A percentile compares a stretch with the other conserved stretches of the same genome.
These are phyloP conservation scores for Capsicum chinense DNA, from an alignment of 257 asterid species.

Conservation along the genomic window DNA sequence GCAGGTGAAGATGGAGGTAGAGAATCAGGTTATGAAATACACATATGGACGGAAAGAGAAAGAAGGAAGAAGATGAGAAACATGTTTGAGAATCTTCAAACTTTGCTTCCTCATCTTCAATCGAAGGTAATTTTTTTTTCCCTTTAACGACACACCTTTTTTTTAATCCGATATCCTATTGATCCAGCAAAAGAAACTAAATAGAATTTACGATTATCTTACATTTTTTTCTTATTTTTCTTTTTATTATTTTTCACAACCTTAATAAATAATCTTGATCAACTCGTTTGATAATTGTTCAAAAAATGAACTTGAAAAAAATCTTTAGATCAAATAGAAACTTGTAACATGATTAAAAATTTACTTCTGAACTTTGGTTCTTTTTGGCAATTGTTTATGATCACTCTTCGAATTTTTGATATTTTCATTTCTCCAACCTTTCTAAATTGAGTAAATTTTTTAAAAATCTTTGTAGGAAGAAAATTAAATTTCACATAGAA, in stretches of 20 bases:
- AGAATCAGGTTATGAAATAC: slow-evolving; percentile 67
- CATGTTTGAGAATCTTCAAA: slow-evolving; percentile 75
- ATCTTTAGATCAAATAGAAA: not conserved
- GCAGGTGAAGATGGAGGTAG: slow-evolving; percentile 27
- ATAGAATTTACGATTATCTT: not conserved
- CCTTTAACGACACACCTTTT: not conserved
- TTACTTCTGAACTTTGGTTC: not conserved
- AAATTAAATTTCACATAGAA: no score
- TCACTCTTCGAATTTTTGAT: not conserved
- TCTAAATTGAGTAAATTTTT: not conserved
- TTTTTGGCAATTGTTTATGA: not conserved
- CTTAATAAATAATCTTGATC: not conserved
- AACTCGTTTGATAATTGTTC: not conserved
- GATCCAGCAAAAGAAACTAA: not conserved
- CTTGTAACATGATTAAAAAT: not conserved
- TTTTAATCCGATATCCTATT: not conserved
- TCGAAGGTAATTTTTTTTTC: slow-evolving; percentile 54
- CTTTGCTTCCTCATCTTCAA: slow-evolving; percentile 83
- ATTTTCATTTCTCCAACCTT: not conserved
- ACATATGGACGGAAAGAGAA: slow-evolving; percentile 81
- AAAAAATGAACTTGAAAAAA: not conserved
- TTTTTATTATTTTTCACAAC: no score
- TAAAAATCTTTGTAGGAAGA: no score
- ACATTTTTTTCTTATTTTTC: not conserved
- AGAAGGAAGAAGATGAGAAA: slow-evolving; percentile 88